Conservation (phyloP, 2,329 filamentous ascomycete genomes). For the Fusarium pininemorale region DNA sequence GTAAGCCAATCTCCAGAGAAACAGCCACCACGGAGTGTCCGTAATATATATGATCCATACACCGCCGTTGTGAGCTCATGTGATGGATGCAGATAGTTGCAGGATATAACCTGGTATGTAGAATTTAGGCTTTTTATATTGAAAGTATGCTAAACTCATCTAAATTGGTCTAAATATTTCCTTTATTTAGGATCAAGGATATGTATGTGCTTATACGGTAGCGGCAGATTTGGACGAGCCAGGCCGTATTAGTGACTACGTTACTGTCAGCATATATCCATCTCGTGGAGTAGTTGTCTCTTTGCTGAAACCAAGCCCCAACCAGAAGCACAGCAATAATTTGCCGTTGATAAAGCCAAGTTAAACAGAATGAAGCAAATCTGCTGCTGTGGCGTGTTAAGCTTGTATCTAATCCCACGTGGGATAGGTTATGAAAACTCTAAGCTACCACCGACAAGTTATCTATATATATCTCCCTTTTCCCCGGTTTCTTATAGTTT, state of each 20-base stretch:
- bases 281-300: not conserved
- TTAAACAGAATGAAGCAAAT: not conserved
- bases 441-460: not conserved
- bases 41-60: not conserved
- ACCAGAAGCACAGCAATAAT: not conserved
- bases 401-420: not conserved
- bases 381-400: not conserved
- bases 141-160: not conserved
- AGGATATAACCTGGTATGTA: not conserved
- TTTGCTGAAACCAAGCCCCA: not conserved
- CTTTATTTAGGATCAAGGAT: not conserved
- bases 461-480: too few relatives aligned
- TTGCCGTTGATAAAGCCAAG: not conserved
- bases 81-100: not conserved
- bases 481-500: not conserved
- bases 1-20: not conserved
- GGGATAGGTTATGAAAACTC: not conserved
- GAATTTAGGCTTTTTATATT: not conserved
- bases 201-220: not conserved
- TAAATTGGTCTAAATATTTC: not conserved
- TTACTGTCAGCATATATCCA: not conserved
- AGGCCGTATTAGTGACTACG: not conserved
- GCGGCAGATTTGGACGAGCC: accelerated
- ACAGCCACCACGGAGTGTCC: slow-evolving; percentile 5
- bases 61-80: slow-evolving; percentile 1